phyloP scores from a whole-genome alignment of 805 yeast genomes.

The Saccharomycopsis fibuligera region DNA sequence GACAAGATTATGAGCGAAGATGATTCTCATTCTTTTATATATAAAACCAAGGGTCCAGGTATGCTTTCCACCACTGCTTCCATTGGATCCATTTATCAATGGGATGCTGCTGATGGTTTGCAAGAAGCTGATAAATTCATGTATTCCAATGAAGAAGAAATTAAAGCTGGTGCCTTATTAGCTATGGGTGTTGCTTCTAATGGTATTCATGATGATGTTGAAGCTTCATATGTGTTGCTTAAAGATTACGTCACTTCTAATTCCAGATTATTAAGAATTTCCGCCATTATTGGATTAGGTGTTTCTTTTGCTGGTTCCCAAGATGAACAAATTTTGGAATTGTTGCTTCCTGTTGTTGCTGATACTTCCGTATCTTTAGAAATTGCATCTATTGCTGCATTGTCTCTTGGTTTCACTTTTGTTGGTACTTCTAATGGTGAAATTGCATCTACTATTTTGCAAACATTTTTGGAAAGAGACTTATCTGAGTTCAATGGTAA shows the following conservation, averaged over 20 bases:
- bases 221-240: constrained; percentile 79
- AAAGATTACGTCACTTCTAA: constrained; percentile 73
- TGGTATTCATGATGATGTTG: constrained; percentile 93
- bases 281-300: constrained; percentile 89
- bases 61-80: constrained; percentile 90
- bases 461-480: constrained; percentile 82
- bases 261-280: constrained; percentile 57
- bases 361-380: constrained; percentile 73
- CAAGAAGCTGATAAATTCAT: constrained; percentile 85
- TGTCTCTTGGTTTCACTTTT: constrained; percentile 88
- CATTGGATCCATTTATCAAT: constrained; percentile 80
- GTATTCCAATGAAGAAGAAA: constrained; percentile 77
- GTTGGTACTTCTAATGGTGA: constrained; percentile 97
- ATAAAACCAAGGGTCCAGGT: constrained; percentile 85
- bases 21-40: constrained; percentile 76
- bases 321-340: constrained; percentile 71
- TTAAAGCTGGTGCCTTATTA: constrained; percentile 92
- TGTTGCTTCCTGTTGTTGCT: constrained; percentile 75
- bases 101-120: constrained; percentile 87
- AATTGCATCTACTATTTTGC: constrained; percentile 84
- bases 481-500: constrained; percentile 70
- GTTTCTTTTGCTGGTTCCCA: constrained; percentile 93
- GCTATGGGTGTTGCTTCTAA: constrained; percentile 92
- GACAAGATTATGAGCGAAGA: constrained; percentile 77
- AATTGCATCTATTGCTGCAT: constrained; percentile 76